Base-by-base conservation (phyloP, 108 stramenopile species). In the Nannochloropsis salina region DNA sequence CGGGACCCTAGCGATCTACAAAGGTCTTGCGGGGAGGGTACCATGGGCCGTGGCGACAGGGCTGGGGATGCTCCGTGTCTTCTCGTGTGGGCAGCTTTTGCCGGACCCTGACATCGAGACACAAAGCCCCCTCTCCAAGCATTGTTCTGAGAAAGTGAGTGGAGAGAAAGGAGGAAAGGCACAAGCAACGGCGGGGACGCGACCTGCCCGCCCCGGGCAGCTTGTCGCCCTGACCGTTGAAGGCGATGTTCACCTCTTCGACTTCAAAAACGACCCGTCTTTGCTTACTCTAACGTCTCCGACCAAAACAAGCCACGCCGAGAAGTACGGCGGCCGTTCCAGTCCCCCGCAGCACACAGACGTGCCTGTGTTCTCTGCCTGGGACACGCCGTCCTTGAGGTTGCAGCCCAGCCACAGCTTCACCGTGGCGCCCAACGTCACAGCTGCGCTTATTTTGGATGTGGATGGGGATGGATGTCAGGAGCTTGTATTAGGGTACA, bases 401-500 rank as follows among this genome's bases (percentile, higher is more conserved):
- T n/a, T 74, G n/a, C 20, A 15, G 20, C 61, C 61, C 15, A 74
- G 4, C n/a, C 61, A 74, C 1, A 74, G 20, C 20, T n/a, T 74
- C 3, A n/a, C 61, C 61, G 61, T 74, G 3, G 61, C 15, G 61
- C 61, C 61, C 61, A 74, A 74, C 61, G 61, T 74, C 4, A 74
- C 6, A n/a, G 61, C 61, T n/a, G 61, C 61, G n/a, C n/a, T 74
- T n/a, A 6, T 74, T 74, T 15, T 74, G 61, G 61, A 74, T n/a
- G 61, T 74, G 61, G 61, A 74, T 74, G 61, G 61, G 15, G 61
- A 74, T 74, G 61, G 61, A 6, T n/a, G n/a, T 74, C 61, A 74
- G n/a, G 61, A 74, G n/a, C 8, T 74, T 15, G 20, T 74, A 0
- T 74, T 74, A 6, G 61, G 61, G 61, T n/a, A n/a, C 20, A 74